These are phyloP conservation scores for Medicago truncatula DNA, from an alignment of 306 rosid species.

Conservation along the genomic window MtrunA17r5.0-ANR NC_053046.1:6405501-6406000, in stretches of 20 bases:
- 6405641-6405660: not conserved
- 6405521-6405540: slow-evolving; percentile 83
- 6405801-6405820: slow-evolving; percentile 47
- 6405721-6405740: slow-evolving; percentile 55
- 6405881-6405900: slow-evolving; percentile 59
- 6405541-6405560: slow-evolving; percentile 62
- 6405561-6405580: slow-evolving; percentile 77
- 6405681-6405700: slow-evolving; percentile 75
- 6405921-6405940: slow-evolving; percentile 85
- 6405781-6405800: slow-evolving; percentile 55
- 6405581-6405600: slow-evolving; percentile 96
- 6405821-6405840: slow-evolving; percentile 13
- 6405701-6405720: slow-evolving; percentile 87
- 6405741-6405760: slow-evolving; percentile 4
- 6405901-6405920: slow-evolving; percentile 79
- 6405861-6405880: slow-evolving; percentile 66
- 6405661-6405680: slow-evolving; percentile 63
- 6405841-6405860: not conserved
- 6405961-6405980: slow-evolving; percentile 75
- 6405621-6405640: slow-evolving; percentile 49
- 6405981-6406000: slow-evolving; percentile 72
- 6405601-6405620: slow-evolving; percentile 86
- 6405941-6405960: slow-evolving; percentile 71
- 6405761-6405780: slow-evolving; percentile 32
- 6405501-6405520: slow-evolving; percentile 96